Conservation (phyloP, 768 basidiomycete genomes). For the Auriculariales sp. region DNA sequence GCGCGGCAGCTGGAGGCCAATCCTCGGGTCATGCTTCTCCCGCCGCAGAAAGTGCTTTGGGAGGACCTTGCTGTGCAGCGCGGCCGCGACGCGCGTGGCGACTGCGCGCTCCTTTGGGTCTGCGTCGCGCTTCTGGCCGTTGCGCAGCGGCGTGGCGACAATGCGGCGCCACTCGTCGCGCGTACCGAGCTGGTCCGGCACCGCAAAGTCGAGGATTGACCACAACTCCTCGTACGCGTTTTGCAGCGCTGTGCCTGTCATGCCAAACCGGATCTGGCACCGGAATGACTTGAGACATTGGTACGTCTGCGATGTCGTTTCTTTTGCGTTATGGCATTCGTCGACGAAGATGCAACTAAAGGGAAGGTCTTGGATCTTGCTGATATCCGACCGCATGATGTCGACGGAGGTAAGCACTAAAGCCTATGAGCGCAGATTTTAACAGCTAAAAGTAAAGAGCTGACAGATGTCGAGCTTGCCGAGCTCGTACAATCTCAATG, state of each 20-base stretch:
- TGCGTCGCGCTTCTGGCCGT: constrained; percentile 53
- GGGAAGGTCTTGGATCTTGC: constrained; percentile 46
- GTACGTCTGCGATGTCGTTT: constrained; percentile 49
- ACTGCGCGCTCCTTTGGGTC: constrained; percentile 45
- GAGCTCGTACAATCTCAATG: constrained; percentile 58
- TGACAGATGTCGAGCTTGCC: constrained; percentile 75
- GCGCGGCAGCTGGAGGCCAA: constrained; percentile 46
- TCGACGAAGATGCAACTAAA: constrained; percentile 72
- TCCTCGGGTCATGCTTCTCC: background rate
- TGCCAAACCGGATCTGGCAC: constrained; percentile 60
- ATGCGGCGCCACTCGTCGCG: constrained; percentile 61
- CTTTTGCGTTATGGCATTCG: constrained; percentile 86
- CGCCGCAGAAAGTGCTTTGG: constrained; percentile 68
- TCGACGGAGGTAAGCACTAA: constrained; percentile 76
- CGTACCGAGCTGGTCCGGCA: constrained; percentile 63
- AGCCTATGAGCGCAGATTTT: background rate
- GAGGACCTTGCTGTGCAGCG: constrained; percentile 51
- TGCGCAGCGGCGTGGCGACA: constrained; percentile 50
- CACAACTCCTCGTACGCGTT: constrained; percentile 85
- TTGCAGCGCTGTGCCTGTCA: constrained; percentile 67
- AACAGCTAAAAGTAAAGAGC: constrained; percentile 12
- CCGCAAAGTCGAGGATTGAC: constrained; percentile 89
- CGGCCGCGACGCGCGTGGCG: constrained; percentile 41
- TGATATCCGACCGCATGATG: constrained; percentile 56
- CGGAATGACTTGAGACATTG: constrained; percentile 55